A percentile compares a stretch with the other conserved stretches of the same genome.
These are phyloP conservation scores for Solanum tarijense DNA, from an alignment of 257 asterid genomes.

Conservation along the genomic window DNA sequence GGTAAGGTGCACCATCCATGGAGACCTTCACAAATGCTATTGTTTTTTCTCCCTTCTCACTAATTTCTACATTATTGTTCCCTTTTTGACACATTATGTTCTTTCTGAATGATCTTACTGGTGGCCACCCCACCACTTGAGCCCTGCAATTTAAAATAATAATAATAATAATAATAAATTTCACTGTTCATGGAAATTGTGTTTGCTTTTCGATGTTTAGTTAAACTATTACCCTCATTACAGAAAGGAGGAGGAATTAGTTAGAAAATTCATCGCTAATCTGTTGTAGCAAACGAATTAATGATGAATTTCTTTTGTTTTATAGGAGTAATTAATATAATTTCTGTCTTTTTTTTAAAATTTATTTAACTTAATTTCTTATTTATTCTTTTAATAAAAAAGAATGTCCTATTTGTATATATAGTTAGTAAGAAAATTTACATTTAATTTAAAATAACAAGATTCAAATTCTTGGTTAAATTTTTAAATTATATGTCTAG, in stretches of 20 bases:
- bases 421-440: background rate
- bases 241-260: background rate
- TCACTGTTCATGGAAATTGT: background rate
- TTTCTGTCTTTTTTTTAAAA: background rate
- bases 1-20: constrained; percentile 49
- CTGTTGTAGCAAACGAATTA: background rate
- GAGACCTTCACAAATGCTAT: constrained; percentile 34
- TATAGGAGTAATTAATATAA: background rate
- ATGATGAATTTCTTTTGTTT: background rate
- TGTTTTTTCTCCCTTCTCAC: constrained; percentile 6
- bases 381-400: background rate
- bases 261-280: background rate
- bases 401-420: background rate
- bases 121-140: constrained; percentile 52
- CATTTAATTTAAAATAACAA: background rate
- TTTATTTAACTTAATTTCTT: background rate
- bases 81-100: constrained; percentile 32
- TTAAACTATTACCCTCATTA: background rate
- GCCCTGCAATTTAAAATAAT: constrained; percentile 5
- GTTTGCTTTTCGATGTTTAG: background rate
- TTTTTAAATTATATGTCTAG: background rate
- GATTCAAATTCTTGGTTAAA: background rate
- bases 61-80: constrained; percentile 1
- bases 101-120: constrained; percentile 38
- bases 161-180: too few species aligned